These are phyloP conservation scores for Whalleya microplaca DNA, from an alignment of 2,329 filamentous ascomycete species.

Conservation along the genomic window DNA sequence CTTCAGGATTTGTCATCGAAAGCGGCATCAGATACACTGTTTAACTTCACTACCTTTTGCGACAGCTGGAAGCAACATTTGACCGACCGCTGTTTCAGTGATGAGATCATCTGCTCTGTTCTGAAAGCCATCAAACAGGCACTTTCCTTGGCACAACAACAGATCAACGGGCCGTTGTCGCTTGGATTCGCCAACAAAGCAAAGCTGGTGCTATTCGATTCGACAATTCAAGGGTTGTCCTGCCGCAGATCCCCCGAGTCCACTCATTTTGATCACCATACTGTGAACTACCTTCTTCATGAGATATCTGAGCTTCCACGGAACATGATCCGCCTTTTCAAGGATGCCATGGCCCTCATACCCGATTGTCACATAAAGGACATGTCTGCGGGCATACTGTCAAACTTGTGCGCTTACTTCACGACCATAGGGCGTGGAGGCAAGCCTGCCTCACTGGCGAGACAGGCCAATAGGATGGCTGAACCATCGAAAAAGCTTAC, in stretches of 20 bases:
- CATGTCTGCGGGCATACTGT: conserved; percentile 24
- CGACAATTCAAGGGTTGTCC: conserved; percentile 30
- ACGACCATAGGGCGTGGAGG: conserved; percentile 9
- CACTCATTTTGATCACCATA: conserved; percentile 16
- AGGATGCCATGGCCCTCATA: conserved; percentile 26
- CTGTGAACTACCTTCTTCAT: conserved; percentile 29
- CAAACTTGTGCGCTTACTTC: conserved; percentile 27
- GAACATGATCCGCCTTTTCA: conserved; percentile 33
- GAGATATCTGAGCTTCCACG: conserved; percentile 25
- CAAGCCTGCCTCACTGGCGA: conserved; percentile 5
- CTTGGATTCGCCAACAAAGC: conserved; percentile 5
- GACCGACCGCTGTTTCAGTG: conserved; percentile 13
- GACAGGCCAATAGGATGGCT: conserved; percentile 33
- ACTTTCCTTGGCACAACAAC: conserved; percentile 4
- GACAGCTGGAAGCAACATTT: conserved; percentile 25
- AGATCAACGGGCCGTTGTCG: conserved; percentile 8
- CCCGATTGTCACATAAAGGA: conserved; percentile 17
- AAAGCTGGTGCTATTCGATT: conserved; percentile 16
- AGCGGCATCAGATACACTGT: not conserved
- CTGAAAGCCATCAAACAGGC: conserved; percentile 22
- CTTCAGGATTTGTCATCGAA: conserved; percentile 13
- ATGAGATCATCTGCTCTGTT: conserved; percentile 19
- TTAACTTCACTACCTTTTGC: conserved; percentile 29
- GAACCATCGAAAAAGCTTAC: conserved; percentile 21
- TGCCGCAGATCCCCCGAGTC: not conserved